A percentile compares a stretch with the other conserved stretches of the same genome.
Evolutionary conservation across 768 basidiomycete species (phyloP).

Genomic region (Termitomyces sp.): DNA sequence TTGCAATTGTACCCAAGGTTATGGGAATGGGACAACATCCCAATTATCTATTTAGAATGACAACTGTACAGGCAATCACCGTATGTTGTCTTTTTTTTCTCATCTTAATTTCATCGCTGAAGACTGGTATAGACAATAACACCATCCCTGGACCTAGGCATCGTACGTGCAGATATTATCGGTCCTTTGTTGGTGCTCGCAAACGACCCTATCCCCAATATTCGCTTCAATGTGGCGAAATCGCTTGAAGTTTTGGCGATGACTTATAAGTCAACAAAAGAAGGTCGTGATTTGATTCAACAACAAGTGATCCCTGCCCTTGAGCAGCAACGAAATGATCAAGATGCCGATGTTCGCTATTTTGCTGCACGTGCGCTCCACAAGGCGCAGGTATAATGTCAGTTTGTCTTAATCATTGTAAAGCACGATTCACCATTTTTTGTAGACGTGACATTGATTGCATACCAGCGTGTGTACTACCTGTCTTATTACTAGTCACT

Average conservation of each 20-base stretch:
- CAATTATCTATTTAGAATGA: constrained; percentile 98
- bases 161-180: constrained; percentile 79
- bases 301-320: constrained; percentile 76
- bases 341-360: constrained; percentile 95
- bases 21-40: constrained; percentile 96
- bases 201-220: constrained; percentile 93
- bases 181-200: constrained; percentile 78
- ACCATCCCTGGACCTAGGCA: constrained; percentile 79
- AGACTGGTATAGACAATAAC: constrained; percentile 72
- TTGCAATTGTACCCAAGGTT: constrained; percentile 93
- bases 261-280: constrained; percentile 53
- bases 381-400: constrained; percentile 27
- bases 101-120: constrained; percentile 4
- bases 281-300: constrained; percentile 71
- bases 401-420: background rate
- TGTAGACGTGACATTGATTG: background rate
- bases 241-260: constrained; percentile 83
- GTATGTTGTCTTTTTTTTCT: constrained; percentile 40
- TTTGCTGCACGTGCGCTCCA: constrained; percentile 83
- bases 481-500: background rate
- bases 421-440: background rate
- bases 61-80: constrained; percentile 96
- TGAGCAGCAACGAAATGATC: constrained; percentile 81
- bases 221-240: constrained; percentile 98
- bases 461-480: background rate